Evolutionary conservation across 192 early-diverging fungal genomes (phyloP), one percentile per base, ranked within the genome.

Genomic region (Spinellus fusiger): DNA sequence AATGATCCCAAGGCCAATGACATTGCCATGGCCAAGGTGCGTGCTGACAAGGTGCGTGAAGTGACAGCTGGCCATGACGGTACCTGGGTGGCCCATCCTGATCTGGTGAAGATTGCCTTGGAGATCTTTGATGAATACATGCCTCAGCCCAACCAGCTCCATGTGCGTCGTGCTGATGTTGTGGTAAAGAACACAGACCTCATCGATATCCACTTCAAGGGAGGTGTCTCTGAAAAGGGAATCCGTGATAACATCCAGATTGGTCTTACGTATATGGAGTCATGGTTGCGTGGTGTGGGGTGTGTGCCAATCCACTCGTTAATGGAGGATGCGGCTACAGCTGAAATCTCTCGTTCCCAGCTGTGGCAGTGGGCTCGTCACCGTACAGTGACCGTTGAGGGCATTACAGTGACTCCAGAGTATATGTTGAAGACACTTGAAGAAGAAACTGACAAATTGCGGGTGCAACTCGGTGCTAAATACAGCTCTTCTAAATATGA

Each of bases 241-340:
- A 84, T 98, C 62, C 91, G 93, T 62, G 83, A 78, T 74, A 98
- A 98, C 84, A 84, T 96, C 64, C 86, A 93, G 34, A 88, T 98
- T 22, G 90, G 91, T 27, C 79, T 98, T 31, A 77, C 86, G 54
- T 98, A 98, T 78, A 96, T 93, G 84, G 94, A 93, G 77, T 86
- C 93, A 49, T 98, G 96, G 96, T 84, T 98, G 58, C 84, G 88
- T 59, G 96, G 92, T 32, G 78, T 81, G 58, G 96, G 96, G 32
- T 98, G 96, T 71, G 96, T 98, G 18, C 96, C 96, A 49, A 98
- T 98, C 75, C 90, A 94, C 81, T 92, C 92, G 80, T 78, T 98
- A 44, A 96, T 98, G 96, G 96, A 98, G 79, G 96, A 98, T 66
- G 94, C 94, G 1, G 96, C 96, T 18, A 98, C 96, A 0, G 94